Evolutionary conservation across 257 asterid species (phyloP), one percentile per base, ranked within the genome.

Genomic region (Solanum etuberosum): DNA sequence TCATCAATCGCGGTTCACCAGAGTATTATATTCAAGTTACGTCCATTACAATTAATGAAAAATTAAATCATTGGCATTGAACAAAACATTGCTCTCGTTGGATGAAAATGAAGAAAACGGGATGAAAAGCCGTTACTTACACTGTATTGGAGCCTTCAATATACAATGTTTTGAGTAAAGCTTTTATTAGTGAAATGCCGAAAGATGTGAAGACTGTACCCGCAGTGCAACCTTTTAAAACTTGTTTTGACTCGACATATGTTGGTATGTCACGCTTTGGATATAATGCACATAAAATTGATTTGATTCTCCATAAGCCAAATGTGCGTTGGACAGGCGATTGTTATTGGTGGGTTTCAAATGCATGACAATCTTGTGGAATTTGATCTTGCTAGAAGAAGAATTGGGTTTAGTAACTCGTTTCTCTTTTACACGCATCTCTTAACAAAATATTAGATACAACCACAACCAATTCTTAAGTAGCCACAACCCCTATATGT

Each of bases 301-400:
- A 42, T 42, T 4, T 77, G 4, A 0, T 77, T 40, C 13, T 77
- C 2, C 61, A 77, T 21, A 77, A 40, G 14, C 59, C 57, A 23
- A 77, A 32, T 10, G 86, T 83, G 34, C 43, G 46, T 18, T 88
- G 92, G 76, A 21, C 67, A 87, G 25, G 51, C 90, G 8, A 86
- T 92, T 14, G 92, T 91, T 84, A 74, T 93, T 9, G 94, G 96
- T 15, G 89, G 90, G 5, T 91, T 86, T 83, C 95, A 91, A 57
- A 90, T 93, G 71, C 89, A 40, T 32, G 37, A 77, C 61, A 77
- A 40, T 31, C 83, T 77, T 2, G 23, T 77, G 34, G 61, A 40
- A 25, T 77, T 77, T 77, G 83, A 76, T 77, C 83, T 77, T 1
- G 57, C 59, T 8, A 76, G 34, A n/a, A 25, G 23, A n/a, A 77